Conservation (phyloP, 352 stramenopile species). For the Phytophthora tentaculata region DNA sequence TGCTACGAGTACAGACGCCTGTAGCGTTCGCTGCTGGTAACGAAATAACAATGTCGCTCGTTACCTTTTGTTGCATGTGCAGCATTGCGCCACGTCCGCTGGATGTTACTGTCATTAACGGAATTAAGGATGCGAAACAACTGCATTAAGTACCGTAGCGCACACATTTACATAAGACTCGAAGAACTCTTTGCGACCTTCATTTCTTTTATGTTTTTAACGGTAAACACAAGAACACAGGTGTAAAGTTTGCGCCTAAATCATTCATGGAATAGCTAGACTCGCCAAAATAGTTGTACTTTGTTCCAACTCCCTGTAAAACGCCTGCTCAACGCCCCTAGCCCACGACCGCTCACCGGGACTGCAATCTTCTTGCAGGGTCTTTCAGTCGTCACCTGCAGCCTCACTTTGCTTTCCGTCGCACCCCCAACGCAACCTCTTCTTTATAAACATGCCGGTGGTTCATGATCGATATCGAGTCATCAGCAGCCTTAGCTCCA, state of each 20-base stretch:
- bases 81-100: conserved; percentile 10
- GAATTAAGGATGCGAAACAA: too few relatives aligned
- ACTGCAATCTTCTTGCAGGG: conserved; percentile 11
- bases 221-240: conserved; percentile 6
- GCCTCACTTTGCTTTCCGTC: conserved; percentile 3
- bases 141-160: not conserved
- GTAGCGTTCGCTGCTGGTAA: not conserved
- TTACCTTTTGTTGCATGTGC: not conserved
- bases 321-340: conserved; percentile 4
- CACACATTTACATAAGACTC: conserved; percentile 8
- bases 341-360: conserved; percentile 3
- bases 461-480: conserved; percentile 42
- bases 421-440: not conserved
- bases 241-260: conserved; percentile 7
- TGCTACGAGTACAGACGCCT: too few relatives aligned
- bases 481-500: conserved; percentile 43
- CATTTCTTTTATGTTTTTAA: not conserved
- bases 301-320: not conserved
- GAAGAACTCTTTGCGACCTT: not conserved
- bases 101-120: not conserved
- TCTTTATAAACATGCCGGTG: conserved; percentile 16
- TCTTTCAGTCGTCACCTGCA: conserved; percentile 4
- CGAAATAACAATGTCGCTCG: not conserved
- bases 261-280: not conserved
- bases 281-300: conserved; percentile 1